Evolutionary conservation across 352 stramenopile genomes (phyloP), one percentile per base, ranked within the genome.

Genomic region (Phytophthora tentaculata): DNA sequence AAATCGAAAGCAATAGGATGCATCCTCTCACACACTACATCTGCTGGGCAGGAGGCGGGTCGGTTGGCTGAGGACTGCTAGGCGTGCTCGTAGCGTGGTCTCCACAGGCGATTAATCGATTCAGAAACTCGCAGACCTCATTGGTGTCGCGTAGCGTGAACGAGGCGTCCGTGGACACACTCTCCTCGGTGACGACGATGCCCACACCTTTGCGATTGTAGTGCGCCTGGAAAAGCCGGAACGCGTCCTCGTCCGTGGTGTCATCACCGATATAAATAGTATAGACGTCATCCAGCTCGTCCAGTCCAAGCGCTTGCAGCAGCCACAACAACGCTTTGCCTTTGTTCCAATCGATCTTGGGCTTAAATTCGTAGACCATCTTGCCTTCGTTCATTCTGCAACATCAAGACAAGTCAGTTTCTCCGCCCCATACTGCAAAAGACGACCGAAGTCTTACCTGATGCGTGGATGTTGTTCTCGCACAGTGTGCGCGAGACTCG

Each of bases 251-350:
- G 43, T 97, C 91, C 19, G 91, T 97, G 26, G 87, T 96, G 51
- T 97, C 91, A 65, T 97, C 91, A 20, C 91, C 91, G 49, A 97
- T 97, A 81, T 97, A 97, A 76, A 97, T 97, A 63, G 90, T 96
- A 66, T 91, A 97, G 13, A 96, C 83, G 12, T 94, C 76, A 28
- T 94, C 82, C 29, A 79, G 64, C 53, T 90, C 66, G 60, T 94
- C 86, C 23, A 95, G 66, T 1, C 78, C 83, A 10, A 96, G 76
- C 29, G 82, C 76, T 50, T 95, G 67, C 58, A 97, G 69, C 43
- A 97, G 73, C 91, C 90, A 97, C 28, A 95, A 57, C 29, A 97
- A 78, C 51, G 88, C 89, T 66, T 96, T 96, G 64, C 91, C 91
- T 71, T 97, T 97, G 83, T 97, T 91, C 91, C 91, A 97, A 54